A percentile compares a stretch with the other conserved stretches of the same genome.
phyloP scores from a whole-genome alignment of 805 yeast genomes.

The Cyberlindnera maritima region DNA sequence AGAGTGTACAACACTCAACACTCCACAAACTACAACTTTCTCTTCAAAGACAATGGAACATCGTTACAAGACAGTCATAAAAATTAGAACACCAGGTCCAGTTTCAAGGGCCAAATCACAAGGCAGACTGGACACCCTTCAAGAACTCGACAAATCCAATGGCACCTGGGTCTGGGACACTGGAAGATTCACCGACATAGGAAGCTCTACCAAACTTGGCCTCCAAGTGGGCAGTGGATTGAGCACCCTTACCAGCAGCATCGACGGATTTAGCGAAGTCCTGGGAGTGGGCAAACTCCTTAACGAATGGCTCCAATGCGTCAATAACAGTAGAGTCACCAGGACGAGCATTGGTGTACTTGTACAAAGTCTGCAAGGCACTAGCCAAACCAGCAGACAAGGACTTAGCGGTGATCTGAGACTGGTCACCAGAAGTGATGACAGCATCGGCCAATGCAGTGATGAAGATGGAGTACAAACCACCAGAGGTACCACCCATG shows the following conservation, averaged over 20 bases:
- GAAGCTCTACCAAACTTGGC: conserved; percentile 95
- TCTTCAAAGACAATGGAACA: too few relatives aligned
- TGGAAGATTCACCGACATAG: conserved; percentile 70
- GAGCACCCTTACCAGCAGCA: conserved; percentile 76
- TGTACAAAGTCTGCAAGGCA: conserved; percentile 73
- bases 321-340: conserved; percentile 92
- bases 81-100: too few relatives aligned
- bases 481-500: conserved; percentile 99
- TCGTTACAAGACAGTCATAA: too few relatives aligned
- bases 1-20: too few relatives aligned
- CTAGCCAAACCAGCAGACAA: conserved; percentile 47
- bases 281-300: conserved; percentile 47
- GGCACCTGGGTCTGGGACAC: conserved; percentile 94
- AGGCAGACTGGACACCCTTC: conserved; percentile 34
- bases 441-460: conserved; percentile 68
- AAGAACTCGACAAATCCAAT: conserved; percentile 67
- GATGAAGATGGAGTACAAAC: conserved; percentile 80
- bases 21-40: too few relatives aligned
- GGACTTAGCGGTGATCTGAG: conserved; percentile 28
- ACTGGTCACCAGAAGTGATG: conserved; percentile 28
- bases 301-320: conserved; percentile 84
- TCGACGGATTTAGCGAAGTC: conserved; percentile 59
- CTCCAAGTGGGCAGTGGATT: conserved; percentile 64
- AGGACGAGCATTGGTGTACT: conserved; percentile 82
- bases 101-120: conserved; percentile 5